Conservation (phyloP, 2,329 filamentous ascomycete genomes). For the Verticillium longisporum region DNA sequence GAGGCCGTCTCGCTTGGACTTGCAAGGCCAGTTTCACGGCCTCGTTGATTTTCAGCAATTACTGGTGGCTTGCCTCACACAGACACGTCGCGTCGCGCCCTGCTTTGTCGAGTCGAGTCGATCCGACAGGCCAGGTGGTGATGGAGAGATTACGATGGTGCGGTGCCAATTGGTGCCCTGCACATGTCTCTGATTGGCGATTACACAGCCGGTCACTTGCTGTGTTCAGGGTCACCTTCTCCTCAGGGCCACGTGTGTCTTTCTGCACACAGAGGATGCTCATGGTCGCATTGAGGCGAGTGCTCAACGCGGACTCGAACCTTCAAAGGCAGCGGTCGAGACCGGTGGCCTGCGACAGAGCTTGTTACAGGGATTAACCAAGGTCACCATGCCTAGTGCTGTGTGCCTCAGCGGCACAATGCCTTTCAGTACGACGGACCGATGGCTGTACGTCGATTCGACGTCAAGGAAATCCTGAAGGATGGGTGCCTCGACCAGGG, state of each 20-base stretch:
- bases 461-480: background rate
- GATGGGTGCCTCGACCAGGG: background rate
- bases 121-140: background rate
- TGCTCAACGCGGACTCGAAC: background rate
- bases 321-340: background rate
- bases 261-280: background rate
- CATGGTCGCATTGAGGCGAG: background rate
- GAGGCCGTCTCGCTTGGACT: background rate
- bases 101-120: background rate
- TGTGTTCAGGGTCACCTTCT: background rate
- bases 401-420: background rate
- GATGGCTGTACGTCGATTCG: background rate
- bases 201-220: background rate
- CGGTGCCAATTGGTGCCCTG: background rate
- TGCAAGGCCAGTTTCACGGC: background rate
- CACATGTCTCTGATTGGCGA: background rate
- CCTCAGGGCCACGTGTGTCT: background rate
- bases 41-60: no score
- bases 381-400: background rate
- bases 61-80: background rate
- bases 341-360: background rate
- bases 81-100: background rate
- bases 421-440: background rate
- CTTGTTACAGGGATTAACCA: background rate
- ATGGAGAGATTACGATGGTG: background rate